Evolutionary conservation across 306 rosid genomes (phyloP).

Genomic region (Cucurbita argyrosperma): DNA sequence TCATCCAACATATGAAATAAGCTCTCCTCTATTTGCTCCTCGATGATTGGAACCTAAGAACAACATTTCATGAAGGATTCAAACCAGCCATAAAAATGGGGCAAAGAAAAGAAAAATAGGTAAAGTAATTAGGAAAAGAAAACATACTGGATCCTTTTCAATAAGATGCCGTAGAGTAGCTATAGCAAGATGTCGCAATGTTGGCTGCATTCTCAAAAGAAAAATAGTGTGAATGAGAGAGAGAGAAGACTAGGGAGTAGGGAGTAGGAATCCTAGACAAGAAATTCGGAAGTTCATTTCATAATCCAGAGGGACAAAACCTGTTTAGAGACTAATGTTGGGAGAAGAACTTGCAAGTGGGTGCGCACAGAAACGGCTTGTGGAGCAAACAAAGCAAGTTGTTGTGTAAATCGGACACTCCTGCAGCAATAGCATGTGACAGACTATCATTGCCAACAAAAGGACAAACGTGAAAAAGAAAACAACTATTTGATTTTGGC

Average conservation of each 20-base stretch:
- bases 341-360: slow-evolving; percentile 39
- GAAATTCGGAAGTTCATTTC: slow-evolving; percentile 5
- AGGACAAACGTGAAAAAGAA: neutral
- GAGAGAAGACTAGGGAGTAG: neutral
- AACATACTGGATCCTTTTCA: slow-evolving; percentile 84
- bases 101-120: slow-evolving; percentile 1
- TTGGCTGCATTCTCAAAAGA: slow-evolving; percentile 46
- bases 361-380: slow-evolving; percentile 91
- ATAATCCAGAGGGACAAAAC: slow-evolving; percentile 17
- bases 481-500: neutral
- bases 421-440: slow-evolving; percentile 25
- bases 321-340: slow-evolving; percentile 54
- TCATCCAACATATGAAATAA: slow-evolving; percentile 92
- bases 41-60: slow-evolving; percentile 64
- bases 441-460: neutral
- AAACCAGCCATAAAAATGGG: slow-evolving; percentile 1
- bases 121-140: neutral
- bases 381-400: slow-evolving; percentile 94
- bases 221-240: neutral
- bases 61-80: neutral
- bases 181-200: slow-evolving; percentile 82
- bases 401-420: slow-evolving; percentile 94
- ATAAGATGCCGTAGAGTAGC: slow-evolving; percentile 88
- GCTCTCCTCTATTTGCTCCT: slow-evolving; percentile 79
- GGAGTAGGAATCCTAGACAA: slow-evolving; percentile 5